Percentiles rank a stretch among this genome's conserved stretches.
phyloP scores from a whole-genome alignment of 1,139 yeast species.

The Kodamaea sp. region DNA sequence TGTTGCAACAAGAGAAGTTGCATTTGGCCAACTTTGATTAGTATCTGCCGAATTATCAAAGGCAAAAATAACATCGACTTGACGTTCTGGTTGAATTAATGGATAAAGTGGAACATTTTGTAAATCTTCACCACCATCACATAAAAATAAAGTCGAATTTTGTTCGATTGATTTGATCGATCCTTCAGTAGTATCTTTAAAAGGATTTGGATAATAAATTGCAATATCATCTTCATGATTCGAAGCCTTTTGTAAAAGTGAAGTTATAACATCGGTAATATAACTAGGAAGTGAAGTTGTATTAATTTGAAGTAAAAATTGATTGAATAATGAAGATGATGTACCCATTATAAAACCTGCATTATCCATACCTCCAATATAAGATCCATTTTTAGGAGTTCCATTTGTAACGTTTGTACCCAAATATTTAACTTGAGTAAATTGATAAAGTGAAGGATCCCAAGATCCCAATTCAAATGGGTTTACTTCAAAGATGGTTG shows the following conservation, averaged over 20 bases:
- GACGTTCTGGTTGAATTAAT: slow-evolving; percentile 23
- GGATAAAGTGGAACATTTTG: slow-evolving; percentile 31
- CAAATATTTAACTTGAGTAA: slow-evolving; percentile 64
- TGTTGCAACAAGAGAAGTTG: slow-evolving; percentile 31
- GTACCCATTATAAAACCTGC: slow-evolving; percentile 48
- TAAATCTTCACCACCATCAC: slow-evolving; percentile 33
- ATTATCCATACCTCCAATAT: slow-evolving; percentile 39
- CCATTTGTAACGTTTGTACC: slow-evolving; percentile 71
- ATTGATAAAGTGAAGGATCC: slow-evolving; percentile 72
- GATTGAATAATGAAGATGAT: slow-evolving; percentile 41
- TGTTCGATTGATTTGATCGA: slow-evolving; percentile 13
- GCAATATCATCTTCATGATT: slow-evolving; percentile 21
- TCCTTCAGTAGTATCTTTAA: slow-evolving; percentile 15
- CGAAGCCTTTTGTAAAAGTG: slow-evolving; percentile 15
- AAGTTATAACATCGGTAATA: slow-evolving; percentile 15
- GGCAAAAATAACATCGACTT: slow-evolving; percentile 28
- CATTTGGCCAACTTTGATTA: slow-evolving; percentile 31
- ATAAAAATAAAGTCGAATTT: slow-evolving; percentile 22
- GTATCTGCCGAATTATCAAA: slow-evolving; percentile 31
- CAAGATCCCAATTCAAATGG: slow-evolving; percentile 88
- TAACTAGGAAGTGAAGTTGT: slow-evolving; percentile 19
- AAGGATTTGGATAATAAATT: slow-evolving; percentile 23
- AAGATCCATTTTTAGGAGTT: slow-evolving; percentile 30
- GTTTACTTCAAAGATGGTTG: slow-evolving; percentile 74
- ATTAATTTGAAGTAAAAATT: slow-evolving; percentile 21